Evolutionary conservation across 2,329 filamentous ascomycete genomes (phyloP).

Genomic region (Cladosporium sp.): DNA sequence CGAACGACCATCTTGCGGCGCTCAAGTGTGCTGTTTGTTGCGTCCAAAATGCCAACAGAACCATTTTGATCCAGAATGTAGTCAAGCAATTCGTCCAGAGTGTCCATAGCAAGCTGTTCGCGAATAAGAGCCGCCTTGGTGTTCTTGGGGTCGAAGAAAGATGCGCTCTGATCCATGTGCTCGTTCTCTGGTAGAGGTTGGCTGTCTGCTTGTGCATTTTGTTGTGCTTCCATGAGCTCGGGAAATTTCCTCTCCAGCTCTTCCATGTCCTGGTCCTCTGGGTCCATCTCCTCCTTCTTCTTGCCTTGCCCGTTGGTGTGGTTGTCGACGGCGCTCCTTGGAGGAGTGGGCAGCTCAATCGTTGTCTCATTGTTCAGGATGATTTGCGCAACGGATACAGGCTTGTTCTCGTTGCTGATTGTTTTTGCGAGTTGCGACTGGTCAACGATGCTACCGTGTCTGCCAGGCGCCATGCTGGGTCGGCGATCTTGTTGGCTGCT

Average conservation of each 20-base stretch:
- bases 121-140: constrained; percentile 76
- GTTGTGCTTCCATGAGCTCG: constrained; percentile 18
- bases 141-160: constrained; percentile 92
- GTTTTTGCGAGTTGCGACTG: constrained; percentile 22
- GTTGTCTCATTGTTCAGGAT: constrained; percentile 58
- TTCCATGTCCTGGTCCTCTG: constrained; percentile 32
- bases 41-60: constrained; percentile 91
- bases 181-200: constrained; percentile 39
- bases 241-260: constrained; percentile 22
- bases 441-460: constrained; percentile 26
- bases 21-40: constrained; percentile 91
- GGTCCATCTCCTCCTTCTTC: constrained; percentile 31
- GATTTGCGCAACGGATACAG: constrained; percentile 53
- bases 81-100: constrained; percentile 85
- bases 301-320: constrained; percentile 32
- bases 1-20: constrained; percentile 75
- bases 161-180: constrained; percentile 80
- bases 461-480: constrained; percentile 25
- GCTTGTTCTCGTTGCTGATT: constrained; percentile 24
- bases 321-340: constrained; percentile 25
- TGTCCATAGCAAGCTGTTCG: constrained; percentile 89
- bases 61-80: constrained; percentile 82
- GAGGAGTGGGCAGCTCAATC: constrained; percentile 36
- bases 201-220: constrained; percentile 4
- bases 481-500: constrained; percentile 19